These are phyloP conservation scores for Uronychia setigera DNA, from an alignment of 73 alveolate genomes.

Conservation along the genomic window DNA sequence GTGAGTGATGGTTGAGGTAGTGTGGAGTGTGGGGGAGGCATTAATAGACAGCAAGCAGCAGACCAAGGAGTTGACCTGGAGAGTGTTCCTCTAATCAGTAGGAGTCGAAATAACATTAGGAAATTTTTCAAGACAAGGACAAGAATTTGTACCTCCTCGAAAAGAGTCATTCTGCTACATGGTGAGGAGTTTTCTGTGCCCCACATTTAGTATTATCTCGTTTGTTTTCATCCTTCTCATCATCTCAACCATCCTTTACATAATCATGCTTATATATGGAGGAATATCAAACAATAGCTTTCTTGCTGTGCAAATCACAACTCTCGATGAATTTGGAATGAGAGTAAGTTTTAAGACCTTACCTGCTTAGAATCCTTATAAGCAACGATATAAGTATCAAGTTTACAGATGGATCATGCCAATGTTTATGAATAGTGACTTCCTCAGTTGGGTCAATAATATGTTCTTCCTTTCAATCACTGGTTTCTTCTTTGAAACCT, in stretches of 20 bases:
- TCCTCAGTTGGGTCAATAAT: neutral
- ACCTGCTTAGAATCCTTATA: conserved; percentile 11
- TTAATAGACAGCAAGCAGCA: neutral
- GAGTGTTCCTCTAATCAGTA: neutral
- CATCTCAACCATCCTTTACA: neutral
- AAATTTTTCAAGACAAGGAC: neutral
- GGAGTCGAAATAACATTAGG: neutral
- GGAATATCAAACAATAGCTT: neutral
- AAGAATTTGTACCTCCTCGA: neutral
- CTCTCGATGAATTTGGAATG: neutral
- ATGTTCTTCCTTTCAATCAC: neutral
- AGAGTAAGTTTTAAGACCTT: neutral
- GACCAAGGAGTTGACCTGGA: neutral
- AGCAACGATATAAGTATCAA: conserved; percentile 8
- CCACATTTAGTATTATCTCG: neutral
- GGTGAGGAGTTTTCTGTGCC: neutral
- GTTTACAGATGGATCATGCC: conserved; percentile 25
- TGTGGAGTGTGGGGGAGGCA: no score
- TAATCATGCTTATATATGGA: neutral
- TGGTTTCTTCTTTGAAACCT: neutral
- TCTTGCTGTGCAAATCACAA: neutral
- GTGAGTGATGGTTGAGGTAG: no score
- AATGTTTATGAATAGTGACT: conserved; percentile 17
- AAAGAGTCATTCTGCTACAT: neutral
- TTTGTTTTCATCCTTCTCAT: neutral